Percentiles rank a stretch among this genome's conserved stretches.
Evolutionary conservation across 441 rosid genomes (phyloP).

Genomic region (Erodium texanum): DNA sequence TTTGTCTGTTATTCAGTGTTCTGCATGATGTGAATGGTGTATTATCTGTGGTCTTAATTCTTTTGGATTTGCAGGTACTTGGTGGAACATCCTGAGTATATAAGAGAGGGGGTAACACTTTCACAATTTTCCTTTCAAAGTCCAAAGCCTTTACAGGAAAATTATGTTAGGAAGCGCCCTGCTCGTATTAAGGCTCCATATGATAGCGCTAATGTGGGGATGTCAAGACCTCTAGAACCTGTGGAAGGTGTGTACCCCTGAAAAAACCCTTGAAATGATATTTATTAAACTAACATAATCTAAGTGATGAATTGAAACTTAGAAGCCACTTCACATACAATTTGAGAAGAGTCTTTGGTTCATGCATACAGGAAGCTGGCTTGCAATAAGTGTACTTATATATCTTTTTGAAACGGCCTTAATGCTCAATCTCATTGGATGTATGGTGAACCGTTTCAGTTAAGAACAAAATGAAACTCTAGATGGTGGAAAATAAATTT

Average conservation of each 20-base stretch:
- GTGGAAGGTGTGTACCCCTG: conserved; percentile 41
- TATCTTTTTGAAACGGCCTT: not conserved
- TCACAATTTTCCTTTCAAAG: conserved; percentile 79
- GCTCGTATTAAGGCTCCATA: conserved; percentile 29
- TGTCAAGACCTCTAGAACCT: conserved; percentile 24
- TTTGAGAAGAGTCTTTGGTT: not conserved
- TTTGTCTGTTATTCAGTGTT: not conserved
- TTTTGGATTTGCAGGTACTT: conserved; percentile 45
- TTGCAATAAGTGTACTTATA: too few species aligned
- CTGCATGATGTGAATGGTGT: not conserved
- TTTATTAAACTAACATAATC: not conserved
- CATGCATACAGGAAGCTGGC: too few species aligned
- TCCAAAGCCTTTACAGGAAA: conserved; percentile 70
- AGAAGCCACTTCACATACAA: not conserved
- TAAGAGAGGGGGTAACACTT: conserved; percentile 39
- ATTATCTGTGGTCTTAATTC: conserved; percentile 1
- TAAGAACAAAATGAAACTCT: not conserved
- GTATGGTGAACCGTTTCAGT: not conserved
- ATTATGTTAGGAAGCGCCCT: conserved; percentile 72
- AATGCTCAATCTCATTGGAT: not conserved
- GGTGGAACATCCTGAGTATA: conserved; percentile 53
- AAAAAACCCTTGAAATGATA: conserved; percentile 10
- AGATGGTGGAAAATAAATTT: not conserved
- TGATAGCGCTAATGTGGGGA: conserved; percentile 21
- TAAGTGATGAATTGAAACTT: not conserved